phyloP scores from a whole-genome alignment of 495 filamentous ascomycete genomes.

The Aspergillus hancockii region DNA sequence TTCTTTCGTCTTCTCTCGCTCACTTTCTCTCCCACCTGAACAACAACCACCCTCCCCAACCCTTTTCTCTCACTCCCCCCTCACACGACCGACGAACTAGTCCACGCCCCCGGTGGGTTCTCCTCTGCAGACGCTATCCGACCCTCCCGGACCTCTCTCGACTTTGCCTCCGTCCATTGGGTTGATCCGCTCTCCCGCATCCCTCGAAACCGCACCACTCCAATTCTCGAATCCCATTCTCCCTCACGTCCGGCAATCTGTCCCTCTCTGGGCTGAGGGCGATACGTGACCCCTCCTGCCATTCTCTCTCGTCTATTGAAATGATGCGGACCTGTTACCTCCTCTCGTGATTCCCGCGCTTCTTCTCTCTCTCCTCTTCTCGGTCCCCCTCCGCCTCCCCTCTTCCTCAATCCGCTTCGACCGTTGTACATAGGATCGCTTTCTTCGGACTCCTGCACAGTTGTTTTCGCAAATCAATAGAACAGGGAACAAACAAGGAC shows the following conservation, averaged over 20 bases:
- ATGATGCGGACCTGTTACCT: constrained; percentile 39
- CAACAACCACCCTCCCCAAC: neutral
- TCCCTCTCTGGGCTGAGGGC: constrained; percentile 3
- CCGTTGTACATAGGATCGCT: neutral
- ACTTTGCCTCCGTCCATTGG: constrained; percentile 7
- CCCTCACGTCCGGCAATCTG: constrained; percentile 7
- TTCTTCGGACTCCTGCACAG: neutral
- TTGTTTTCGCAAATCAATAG: neutral
- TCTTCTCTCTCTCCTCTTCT: constrained; percentile 20
- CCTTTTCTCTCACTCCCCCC: neutral
- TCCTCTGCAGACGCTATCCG: neutral
- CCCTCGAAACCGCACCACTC: constrained; percentile 7
- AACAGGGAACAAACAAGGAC: neutral
- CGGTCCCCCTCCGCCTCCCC: constrained; percentile 8
- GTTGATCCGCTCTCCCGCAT: constrained; percentile 17
- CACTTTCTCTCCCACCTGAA: constrained; percentile 1
- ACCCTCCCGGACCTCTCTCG: constrained; percentile 10
- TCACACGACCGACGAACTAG: too few species aligned
- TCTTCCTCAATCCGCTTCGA: constrained; percentile 10
- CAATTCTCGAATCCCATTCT: constrained; percentile 6
- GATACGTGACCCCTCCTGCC: neutral
- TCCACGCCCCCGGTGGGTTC: too few species aligned
- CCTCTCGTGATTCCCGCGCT: constrained; percentile 26
- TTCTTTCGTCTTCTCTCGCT: too few species aligned
- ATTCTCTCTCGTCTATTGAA: constrained; percentile 19